Conservation (phyloP, 352 stramenopile species). For the Phytophthora podocarpi region DNA sequence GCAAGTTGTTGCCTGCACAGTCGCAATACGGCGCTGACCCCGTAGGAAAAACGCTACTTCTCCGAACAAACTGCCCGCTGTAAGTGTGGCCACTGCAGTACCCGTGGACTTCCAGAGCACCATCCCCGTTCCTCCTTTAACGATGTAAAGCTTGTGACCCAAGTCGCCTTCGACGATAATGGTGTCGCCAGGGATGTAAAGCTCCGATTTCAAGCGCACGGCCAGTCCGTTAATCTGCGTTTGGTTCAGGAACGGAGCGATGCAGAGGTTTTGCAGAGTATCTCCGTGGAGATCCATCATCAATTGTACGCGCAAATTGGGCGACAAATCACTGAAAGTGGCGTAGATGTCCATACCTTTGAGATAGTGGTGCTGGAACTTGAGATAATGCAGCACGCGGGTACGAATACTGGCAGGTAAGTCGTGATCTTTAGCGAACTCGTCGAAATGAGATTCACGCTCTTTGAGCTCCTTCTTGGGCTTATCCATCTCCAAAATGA, state of each 20-base stretch:
- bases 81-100: conserved; percentile 64
- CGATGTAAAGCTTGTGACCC: conserved; percentile 72
- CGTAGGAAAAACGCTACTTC: conserved; percentile 79
- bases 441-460: conserved; percentile 65
- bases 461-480: conserved; percentile 77
- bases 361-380: conserved; percentile 72
- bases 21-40: conserved; percentile 61
- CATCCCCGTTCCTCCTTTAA: conserved; percentile 67
- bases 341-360: conserved; percentile 73
- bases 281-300: conserved; percentile 77
- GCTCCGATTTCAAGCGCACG: conserved; percentile 65
- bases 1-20: conserved; percentile 65
- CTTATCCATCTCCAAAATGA: conserved; percentile 79
- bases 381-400: conserved; percentile 69
- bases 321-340: conserved; percentile 75
- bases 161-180: conserved; percentile 72
- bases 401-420: conserved; percentile 58
- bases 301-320: conserved; percentile 67
- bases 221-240: conserved; percentile 61
- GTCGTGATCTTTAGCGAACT: conserved; percentile 73
- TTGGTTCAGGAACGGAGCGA: conserved; percentile 59
- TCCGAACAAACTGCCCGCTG: conserved; percentile 64
- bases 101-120: conserved; percentile 73
- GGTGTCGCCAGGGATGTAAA: conserved; percentile 76
- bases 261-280: conserved; percentile 55